A percentile compares a stretch with the other conserved stretches of the same genome.
Evolutionary conservation across 2,329 filamentous ascomycete species (phyloP).

Genomic region (Colletotrichum eleusines): DNA sequence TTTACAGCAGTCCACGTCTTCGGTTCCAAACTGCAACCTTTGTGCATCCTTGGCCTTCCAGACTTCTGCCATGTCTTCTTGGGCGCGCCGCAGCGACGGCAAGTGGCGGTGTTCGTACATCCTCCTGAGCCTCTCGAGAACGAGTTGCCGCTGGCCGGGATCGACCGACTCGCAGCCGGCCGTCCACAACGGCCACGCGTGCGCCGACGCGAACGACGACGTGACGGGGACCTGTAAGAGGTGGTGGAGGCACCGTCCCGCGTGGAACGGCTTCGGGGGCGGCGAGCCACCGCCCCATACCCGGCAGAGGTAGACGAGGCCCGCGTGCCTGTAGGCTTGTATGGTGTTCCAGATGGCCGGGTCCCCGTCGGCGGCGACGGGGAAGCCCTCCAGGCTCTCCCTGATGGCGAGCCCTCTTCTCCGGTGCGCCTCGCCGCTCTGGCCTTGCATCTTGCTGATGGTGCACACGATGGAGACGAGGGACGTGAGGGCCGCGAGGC

Average conservation of each 20-base stretch:
- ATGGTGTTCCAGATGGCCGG: conserved; percentile 46
- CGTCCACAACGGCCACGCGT: conserved; percentile 51
- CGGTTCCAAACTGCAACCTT: conserved; percentile 46
- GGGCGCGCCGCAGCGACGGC: conserved; percentile 47
- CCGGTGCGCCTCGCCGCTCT: conserved; percentile 29
- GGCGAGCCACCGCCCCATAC: conserved; percentile 46
- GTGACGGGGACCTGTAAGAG: conserved; percentile 45
- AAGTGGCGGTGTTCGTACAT: conserved; percentile 49
- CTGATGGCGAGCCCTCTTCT: conserved; percentile 7
- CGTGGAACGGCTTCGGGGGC: conserved; percentile 43
- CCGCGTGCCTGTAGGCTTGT: conserved; percentile 49
- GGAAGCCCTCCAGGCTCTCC: neutral
- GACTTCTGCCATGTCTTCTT: conserved; percentile 48
- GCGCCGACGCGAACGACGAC: conserved; percentile 48
- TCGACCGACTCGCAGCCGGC: conserved; percentile 50
- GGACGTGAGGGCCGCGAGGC: conserved; percentile 43
- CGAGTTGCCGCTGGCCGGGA: conserved; percentile 43
- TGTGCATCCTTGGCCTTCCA: conserved; percentile 49
- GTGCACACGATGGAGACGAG: conserved; percentile 44
- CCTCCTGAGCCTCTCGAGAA: conserved; percentile 44
- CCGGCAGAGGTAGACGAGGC: conserved; percentile 49
- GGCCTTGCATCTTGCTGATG: conserved; percentile 46
- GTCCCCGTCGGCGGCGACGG: conserved; percentile 1
- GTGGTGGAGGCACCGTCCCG: conserved; percentile 46
- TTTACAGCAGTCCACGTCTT: conserved; percentile 49